Base-by-base conservation (phyloP, 306 rosid species). In the Nissolia schottii region DNA sequence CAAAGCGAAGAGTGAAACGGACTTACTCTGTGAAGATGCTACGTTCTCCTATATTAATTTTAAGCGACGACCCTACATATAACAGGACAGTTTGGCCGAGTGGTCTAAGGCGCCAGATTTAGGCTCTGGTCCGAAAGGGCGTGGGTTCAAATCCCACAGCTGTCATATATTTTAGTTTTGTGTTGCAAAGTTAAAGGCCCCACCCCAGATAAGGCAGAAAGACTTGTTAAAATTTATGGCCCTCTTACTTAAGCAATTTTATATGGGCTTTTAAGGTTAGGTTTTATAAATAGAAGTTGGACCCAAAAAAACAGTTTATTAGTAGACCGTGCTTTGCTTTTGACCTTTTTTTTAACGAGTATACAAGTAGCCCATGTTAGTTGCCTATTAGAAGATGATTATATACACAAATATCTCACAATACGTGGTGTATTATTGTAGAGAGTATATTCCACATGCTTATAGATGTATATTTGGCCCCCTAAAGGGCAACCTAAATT, bases 81-180 rank as follows among this genome's bases (percentile, higher is more conserved):
- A 51, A 6, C 15, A 6, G 10, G 35, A 55, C 63, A 76, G 80
- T 58, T 59, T 67, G 75, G 75, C 80, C 75, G 76, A 77, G 80
- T 67, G 71, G 76, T 69, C 81, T 77, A 59, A 77, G 76, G 76
- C 76, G 70, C 76, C 76, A 41, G 68, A 64, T 75, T 80, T 81
- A 71, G 82, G 79, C 85, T 60, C 79, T 81, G 68, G 82, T 81
- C 85, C 82, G 76, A 65, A 71, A 71, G 85, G 79, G 85, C 85
- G 78, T 76, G 81, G 78, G 85, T 81, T 81, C 85, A 70, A 75
- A 76, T 81, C 81, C 81, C 81, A 76, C 85, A 81, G 85, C 79
- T 81, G 79, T 81, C 76, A 79, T 0, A 20, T 2, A 9, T 3
- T 1, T 3, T 7, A 1, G 4, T 46, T 49, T 6, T 2, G n/a